Evolutionary conservation across 352 stramenopile species (phyloP), one percentile per base, ranked within the genome.

Genomic region (Phytophthora boehmeriae): DNA sequence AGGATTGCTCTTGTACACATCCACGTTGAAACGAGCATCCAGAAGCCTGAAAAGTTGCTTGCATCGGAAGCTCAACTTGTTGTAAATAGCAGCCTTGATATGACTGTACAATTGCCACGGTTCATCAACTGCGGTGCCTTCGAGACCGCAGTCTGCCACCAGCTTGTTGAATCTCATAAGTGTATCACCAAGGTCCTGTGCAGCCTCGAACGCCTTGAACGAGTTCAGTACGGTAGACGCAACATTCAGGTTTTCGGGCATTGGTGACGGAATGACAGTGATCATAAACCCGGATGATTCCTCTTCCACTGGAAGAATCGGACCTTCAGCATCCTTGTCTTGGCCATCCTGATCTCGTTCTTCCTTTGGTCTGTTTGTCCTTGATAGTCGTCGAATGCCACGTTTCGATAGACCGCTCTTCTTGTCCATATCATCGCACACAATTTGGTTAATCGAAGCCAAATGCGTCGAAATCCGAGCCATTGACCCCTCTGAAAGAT

Each of bases 21-120:
- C 71, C 17, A 73, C 41, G 10, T 67, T 63, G 17, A 87, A 61
- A 19, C 84, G 84, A 23, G 71, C 36, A 53, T 90, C 78, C 3
- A 90, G 44, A 1, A 90, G 56, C 56, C 81, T 84, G 66, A 90
- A 90, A 22, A 90, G 74, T 41, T 90, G 80, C 56, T 84, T 83
- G 54, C 88, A 78, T 2, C 80, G 80, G 66, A 88, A 90, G 28
- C 72, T 68, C 30, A 90, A 59, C 55, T 87, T 80, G 42, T 56
- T 66, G 35, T 78, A 78, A 23, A 91, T 45, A 0, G 68, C 72
- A 14, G 69, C 63, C 48, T 84, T 86, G 59, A 91, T 69, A 45
- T 84, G 73, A 43, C 72, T 72, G 58, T 87, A 88, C 38, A 87
- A 68, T 20, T 49, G 66, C 66, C 72, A 79, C 1, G 80, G 78